Evolutionary conservation across 2,329 filamentous ascomycete genomes (phyloP).

Genomic region (Colletotrichum sidae): DNA sequence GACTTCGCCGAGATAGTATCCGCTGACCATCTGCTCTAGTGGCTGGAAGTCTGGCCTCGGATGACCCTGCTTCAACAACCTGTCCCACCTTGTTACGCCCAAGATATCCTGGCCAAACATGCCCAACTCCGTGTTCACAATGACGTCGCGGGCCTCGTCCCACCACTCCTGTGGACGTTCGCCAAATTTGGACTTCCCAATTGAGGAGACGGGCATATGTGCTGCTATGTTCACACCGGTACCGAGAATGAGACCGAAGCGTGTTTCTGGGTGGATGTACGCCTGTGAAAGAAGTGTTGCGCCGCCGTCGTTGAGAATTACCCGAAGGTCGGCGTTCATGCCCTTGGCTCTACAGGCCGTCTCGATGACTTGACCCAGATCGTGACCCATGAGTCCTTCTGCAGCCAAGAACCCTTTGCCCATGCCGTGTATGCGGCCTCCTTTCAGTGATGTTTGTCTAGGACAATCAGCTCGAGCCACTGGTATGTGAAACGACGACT

Average conservation of each 20-base stretch:
- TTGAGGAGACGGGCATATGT: conserved; percentile 69
- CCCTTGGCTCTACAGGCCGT: conserved; percentile 62
- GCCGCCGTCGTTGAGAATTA: conserved; percentile 75
- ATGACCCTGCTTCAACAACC: conserved; percentile 62
- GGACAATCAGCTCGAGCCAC: neutral
- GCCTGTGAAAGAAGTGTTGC: conserved; percentile 75
- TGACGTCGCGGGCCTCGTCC: conserved; percentile 68
- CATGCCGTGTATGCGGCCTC: conserved; percentile 71
- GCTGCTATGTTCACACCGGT: conserved; percentile 76
- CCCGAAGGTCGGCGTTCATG: conserved; percentile 66
- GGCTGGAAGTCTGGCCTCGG: conserved; percentile 71
- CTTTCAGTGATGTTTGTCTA: conserved; percentile 72
- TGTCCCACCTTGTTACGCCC: conserved; percentile 72
- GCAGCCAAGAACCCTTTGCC: conserved; percentile 74
- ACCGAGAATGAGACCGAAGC: conserved; percentile 74
- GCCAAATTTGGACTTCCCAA: conserved; percentile 68
- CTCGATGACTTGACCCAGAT: conserved; percentile 69
- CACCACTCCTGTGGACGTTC: conserved; percentile 67
- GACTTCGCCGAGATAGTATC: conserved; percentile 76
- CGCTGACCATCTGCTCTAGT: conserved; percentile 71
- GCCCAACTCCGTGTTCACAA: conserved; percentile 75
- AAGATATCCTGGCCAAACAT: conserved; percentile 73
- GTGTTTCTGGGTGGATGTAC: conserved; percentile 68
- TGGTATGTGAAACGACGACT: conserved; percentile 40
- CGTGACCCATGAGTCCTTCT: conserved; percentile 67